A percentile compares a stretch with the other conserved stretches of the same genome.
Evolutionary conservation across 495 filamentous ascomycete genomes (phyloP).

Genomic region (Annulohypoxylon stygium): DNA sequence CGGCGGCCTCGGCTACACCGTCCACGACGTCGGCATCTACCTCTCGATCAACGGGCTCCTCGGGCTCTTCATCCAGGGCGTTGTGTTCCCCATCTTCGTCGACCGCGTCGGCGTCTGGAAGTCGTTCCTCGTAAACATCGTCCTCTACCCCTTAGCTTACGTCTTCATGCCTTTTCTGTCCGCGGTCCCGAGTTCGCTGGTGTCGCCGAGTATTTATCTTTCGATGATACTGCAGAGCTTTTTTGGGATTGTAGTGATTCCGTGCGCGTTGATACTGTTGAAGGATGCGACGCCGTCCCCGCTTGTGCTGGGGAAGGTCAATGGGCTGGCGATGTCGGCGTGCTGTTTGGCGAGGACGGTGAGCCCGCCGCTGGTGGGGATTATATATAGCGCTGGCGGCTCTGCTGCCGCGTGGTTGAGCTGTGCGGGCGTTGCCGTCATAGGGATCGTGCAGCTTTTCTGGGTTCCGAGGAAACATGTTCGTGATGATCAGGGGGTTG

Average conservation of each 20-base stretch:
- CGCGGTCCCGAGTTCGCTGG: constrained; percentile 62
- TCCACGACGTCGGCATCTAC: constrained; percentile 74
- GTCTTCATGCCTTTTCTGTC: constrained; percentile 76
- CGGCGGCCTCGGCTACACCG: constrained; percentile 75
- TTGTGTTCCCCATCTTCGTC: constrained; percentile 75
- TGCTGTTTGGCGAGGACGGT: constrained; percentile 76
- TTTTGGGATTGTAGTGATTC: constrained; percentile 77
- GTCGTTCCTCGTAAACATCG: constrained; percentile 72
- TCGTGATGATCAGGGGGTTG: constrained; percentile 26
- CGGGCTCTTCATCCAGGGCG: constrained; percentile 74
- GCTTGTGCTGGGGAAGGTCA: constrained; percentile 74
- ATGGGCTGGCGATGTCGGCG: constrained; percentile 76
- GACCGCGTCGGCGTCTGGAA: constrained; percentile 74
- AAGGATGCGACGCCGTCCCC: constrained; percentile 77
- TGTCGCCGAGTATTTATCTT: constrained; percentile 72
- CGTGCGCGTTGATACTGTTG: constrained; percentile 76
- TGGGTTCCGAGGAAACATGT: constrained; percentile 62
- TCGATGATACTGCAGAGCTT: constrained; percentile 74
- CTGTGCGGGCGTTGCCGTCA: constrained; percentile 69
- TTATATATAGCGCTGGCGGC: constrained; percentile 72
- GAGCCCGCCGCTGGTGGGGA: constrained; percentile 74
- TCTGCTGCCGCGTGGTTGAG: constrained; percentile 78
- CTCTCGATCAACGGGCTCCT: constrained; percentile 77
- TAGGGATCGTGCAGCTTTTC: constrained; percentile 73
- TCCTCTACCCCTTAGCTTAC: constrained; percentile 76